A percentile compares a stretch with the other conserved stretches of the same genome.
These are phyloP conservation scores for Chalaropsis thielavioides DNA, from an alignment of 2,329 filamentous ascomycete species.

Conservation along the genomic window DNA sequence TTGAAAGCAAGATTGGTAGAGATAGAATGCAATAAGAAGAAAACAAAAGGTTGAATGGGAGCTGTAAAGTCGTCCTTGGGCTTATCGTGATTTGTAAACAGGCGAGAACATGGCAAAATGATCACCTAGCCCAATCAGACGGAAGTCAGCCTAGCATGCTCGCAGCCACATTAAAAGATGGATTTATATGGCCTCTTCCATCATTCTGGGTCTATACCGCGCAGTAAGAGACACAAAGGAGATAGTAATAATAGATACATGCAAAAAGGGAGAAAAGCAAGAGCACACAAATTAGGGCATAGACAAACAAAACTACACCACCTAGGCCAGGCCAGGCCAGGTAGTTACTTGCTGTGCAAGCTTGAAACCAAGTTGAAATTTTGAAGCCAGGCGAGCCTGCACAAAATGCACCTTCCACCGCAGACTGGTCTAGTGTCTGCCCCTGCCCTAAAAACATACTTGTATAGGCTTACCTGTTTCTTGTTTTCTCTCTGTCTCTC, in stretches of 20 bases:
- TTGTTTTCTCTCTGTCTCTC: no score
- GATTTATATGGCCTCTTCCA: neutral
- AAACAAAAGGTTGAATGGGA: neutral
- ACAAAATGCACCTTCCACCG: neutral
- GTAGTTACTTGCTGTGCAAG: neutral
- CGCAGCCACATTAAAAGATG: neutral
- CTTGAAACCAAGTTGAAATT: no score
- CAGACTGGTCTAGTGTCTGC: neutral
- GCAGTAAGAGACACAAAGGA: neutral
- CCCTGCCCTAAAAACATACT: neutral
- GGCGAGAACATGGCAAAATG: slow-evolving; percentile 5
- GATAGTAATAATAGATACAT: neutral
- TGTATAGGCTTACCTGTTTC: slow-evolving; percentile 3
- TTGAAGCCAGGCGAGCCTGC: neutral
- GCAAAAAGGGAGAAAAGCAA: neutral
- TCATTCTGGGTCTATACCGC: neutral
- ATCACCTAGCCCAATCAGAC: neutral
- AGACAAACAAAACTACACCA: neutral
- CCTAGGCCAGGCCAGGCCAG: neutral
- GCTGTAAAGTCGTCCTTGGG: neutral
- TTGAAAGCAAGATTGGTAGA: neutral
- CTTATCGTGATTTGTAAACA: slow-evolving; percentile 6
- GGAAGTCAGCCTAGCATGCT: neutral
- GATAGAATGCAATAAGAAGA: neutral
- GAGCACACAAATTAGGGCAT: neutral